Percentiles rank a stretch among this genome's conserved stretches.
These are phyloP conservation scores for Hanseniaspora hatyaiensis DNA, from an alignment of 805 yeast species.

Conservation along the genomic window DNA sequence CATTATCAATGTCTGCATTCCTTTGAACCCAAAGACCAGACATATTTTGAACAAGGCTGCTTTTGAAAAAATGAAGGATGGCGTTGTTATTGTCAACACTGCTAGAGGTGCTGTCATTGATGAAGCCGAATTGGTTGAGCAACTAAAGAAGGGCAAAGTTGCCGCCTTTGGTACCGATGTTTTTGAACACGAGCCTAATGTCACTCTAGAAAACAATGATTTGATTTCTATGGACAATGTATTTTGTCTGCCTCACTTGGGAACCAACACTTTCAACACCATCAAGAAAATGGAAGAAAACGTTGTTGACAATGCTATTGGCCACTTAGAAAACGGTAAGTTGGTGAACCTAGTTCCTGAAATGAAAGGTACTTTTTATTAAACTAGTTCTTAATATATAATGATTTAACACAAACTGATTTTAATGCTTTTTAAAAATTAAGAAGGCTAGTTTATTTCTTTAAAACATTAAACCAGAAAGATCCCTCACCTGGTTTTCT, in stretches of 20 bases:
- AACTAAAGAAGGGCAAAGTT: conserved; percentile 51
- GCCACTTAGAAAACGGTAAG: conserved; percentile 52
- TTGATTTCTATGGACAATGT: conserved; percentile 52
- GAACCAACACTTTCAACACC: conserved; percentile 68
- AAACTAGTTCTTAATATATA: not conserved
- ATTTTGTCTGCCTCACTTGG: conserved; percentile 80
- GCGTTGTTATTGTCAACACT: conserved; percentile 65
- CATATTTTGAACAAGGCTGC: conserved; percentile 55
- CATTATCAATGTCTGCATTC: conserved; percentile 62
- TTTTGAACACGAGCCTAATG: conserved; percentile 62
- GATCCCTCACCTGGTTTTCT: too few species aligned
- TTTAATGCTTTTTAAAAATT: too few species aligned
- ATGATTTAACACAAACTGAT: too few species aligned
- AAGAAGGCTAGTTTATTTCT: too few species aligned
- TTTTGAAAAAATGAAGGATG: conserved; percentile 61
- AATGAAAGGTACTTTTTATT: conserved; percentile 31
- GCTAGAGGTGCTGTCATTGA: conserved; percentile 81
- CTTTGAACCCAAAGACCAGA: conserved; percentile 58
- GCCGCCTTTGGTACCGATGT: conserved; percentile 65
- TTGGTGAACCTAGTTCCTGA: conserved; percentile 78
- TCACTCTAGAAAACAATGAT: conserved; percentile 38
- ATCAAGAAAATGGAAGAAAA: conserved; percentile 68
- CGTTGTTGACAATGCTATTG: conserved; percentile 55
- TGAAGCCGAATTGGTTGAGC: conserved; percentile 45
- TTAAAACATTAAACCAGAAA: too few species aligned